Percentiles rank a stretch among this genome's conserved stretches.
Conservation (phyloP, 352 stramenopile genomes). For the Pythium apleroticum region DNA sequence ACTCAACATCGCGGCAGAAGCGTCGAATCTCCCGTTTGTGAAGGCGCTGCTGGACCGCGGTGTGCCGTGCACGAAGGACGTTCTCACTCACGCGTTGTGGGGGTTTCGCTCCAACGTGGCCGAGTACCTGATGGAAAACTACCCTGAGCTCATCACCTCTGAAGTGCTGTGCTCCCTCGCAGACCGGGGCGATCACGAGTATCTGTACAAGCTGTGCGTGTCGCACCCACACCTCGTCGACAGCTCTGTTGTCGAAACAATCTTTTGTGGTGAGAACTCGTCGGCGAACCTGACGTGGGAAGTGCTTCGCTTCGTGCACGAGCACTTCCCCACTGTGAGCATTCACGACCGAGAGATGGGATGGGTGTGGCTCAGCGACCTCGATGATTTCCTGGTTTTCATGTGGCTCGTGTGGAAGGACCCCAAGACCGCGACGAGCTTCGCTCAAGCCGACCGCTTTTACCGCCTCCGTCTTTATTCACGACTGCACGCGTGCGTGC, state of each 20-base stretch:
- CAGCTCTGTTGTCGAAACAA: not conserved
- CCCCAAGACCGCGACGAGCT: not conserved
- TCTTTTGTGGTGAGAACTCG: not conserved
- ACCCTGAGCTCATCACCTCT: not conserved
- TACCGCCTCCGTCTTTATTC: not conserved
- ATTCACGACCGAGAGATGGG: not conserved
- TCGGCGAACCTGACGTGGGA: not conserved
- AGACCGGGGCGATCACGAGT: not conserved
- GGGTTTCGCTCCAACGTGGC: not conserved
- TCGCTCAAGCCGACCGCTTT: not conserved
- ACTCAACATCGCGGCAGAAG: not conserved
- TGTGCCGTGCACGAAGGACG: not conserved
- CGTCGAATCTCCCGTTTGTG: not conserved
- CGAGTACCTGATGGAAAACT: not conserved
- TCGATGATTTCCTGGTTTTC: not conserved
- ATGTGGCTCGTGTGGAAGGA: not conserved
- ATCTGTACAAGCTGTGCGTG: not conserved
- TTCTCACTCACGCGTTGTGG: not conserved
- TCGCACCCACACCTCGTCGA: not conserved
- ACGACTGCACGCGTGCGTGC: not conserved
- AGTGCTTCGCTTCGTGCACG: not conserved
- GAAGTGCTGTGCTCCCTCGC: not conserved
- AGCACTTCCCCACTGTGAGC: not conserved
- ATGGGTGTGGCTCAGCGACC: not conserved
- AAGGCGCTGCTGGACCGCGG: slow-evolving; percentile 1